A percentile compares a stretch with the other conserved stretches of the same genome.
Evolutionary conservation across 106 monocot genomes (phyloP).

Genomic region (Dioscorea dumetorum): DNA sequence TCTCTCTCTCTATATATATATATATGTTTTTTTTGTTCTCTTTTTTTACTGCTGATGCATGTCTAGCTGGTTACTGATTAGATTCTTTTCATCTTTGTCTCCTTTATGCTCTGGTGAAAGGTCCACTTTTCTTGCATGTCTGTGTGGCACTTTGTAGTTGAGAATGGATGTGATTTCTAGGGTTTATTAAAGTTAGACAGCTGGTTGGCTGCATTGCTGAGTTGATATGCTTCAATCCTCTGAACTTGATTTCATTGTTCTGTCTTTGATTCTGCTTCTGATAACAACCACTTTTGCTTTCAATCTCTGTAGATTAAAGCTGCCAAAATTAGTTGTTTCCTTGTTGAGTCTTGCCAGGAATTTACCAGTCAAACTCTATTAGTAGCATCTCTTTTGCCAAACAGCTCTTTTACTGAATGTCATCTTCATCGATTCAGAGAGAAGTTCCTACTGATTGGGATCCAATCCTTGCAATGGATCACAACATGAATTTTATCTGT

Average conservation of each 20-base stretch:
- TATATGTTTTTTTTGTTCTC: conserved; percentile 11
- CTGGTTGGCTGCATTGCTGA: conserved; percentile 20
- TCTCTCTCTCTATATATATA: no score
- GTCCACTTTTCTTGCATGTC: conserved; percentile 25
- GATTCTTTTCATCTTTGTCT: conserved; percentile 26
- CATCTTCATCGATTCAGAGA: neutral
- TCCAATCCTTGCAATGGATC: conserved; percentile 10
- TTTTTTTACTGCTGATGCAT: conserved; percentile 1
- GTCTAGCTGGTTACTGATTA: conserved; percentile 25
- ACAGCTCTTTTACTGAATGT: conserved; percentile 10
- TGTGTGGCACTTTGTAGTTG: conserved; percentile 26
- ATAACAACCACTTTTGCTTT: conserved; percentile 56
- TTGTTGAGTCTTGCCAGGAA: conserved; percentile 59
- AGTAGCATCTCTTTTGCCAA: conserved; percentile 20
- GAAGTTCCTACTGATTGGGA: conserved; percentile 31
- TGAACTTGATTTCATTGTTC: conserved; percentile 10
- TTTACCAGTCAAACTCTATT: conserved; percentile 35
- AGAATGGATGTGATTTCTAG: conserved; percentile 19
- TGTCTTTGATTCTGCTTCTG: conserved; percentile 29
- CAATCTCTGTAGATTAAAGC: conserved; percentile 55
- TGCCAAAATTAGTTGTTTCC: conserved; percentile 57
- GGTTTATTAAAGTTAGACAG: conserved; percentile 23
- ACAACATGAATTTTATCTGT: conserved; percentile 13
- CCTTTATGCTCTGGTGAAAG: conserved; percentile 60
- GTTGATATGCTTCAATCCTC: conserved; percentile 6